Percentiles rank a stretch among this genome's conserved stretches.
Conservation (phyloP, 2,329 filamentous ascomycete species). For the Dryadomyces quercus-mongolicae region DNA sequence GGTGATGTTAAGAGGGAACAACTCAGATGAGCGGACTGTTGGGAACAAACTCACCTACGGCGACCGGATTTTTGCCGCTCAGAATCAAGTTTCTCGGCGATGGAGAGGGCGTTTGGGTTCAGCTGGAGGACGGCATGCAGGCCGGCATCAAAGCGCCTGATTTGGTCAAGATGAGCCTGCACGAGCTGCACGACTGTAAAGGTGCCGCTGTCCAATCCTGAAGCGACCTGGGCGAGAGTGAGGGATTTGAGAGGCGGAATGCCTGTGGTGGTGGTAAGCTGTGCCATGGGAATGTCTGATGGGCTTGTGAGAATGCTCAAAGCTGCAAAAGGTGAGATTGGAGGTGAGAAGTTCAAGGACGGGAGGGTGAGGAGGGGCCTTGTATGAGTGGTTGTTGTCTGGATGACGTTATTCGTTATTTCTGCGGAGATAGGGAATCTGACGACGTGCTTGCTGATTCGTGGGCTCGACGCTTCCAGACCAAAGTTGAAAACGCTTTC, state of each 20-base stretch:
- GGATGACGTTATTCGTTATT: too few species aligned
- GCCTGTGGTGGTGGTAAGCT: slow-evolving; percentile 11
- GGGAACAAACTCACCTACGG: slow-evolving; percentile 7
- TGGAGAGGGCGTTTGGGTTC: slow-evolving; percentile 25
- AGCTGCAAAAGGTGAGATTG: too few species aligned
- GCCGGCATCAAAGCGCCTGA: slow-evolving; percentile 21
- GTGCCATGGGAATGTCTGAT: not conserved
- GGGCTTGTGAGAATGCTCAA: too few species aligned
- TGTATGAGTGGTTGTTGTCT: too few species aligned
- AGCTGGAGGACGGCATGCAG: slow-evolving; percentile 23
- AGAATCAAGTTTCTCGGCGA: slow-evolving; percentile 24
- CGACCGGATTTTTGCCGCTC: slow-evolving; percentile 12
- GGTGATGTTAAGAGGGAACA: too few species aligned
- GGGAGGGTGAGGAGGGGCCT: too few species aligned
- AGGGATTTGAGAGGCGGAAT: slow-evolving; percentile 22
- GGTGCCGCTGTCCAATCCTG: slow-evolving; percentile 18
- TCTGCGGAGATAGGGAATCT: too few species aligned
- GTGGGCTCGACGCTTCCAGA: too few species aligned
- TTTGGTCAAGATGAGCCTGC: slow-evolving; percentile 17
- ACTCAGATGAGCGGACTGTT: too few species aligned
- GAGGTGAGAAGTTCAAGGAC: not conserved
- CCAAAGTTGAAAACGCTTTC: too few species aligned
- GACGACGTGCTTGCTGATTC: too few species aligned
- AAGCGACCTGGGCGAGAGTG: slow-evolving; percentile 20
- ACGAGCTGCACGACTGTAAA: slow-evolving; percentile 26